A percentile compares a stretch with the other conserved stretches of the same genome.
Conservation (phyloP, 2,329 filamentous ascomycete genomes). For the Cylindrodendrum hubeiense region DNA sequence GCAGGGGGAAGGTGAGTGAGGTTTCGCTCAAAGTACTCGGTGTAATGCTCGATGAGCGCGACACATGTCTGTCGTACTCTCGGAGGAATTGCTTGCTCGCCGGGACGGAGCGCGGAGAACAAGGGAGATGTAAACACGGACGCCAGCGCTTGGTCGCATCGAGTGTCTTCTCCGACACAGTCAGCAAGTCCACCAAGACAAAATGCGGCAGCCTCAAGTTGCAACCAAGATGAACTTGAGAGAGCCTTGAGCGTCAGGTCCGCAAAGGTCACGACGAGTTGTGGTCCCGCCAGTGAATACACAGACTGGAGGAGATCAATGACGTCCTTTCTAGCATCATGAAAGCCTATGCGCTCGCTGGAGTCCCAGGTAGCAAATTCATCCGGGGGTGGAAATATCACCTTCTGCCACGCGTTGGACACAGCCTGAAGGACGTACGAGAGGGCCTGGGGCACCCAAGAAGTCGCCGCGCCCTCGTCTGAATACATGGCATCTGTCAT, state of each 20-base stretch:
- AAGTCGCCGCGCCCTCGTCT: slow-evolving; percentile 57
- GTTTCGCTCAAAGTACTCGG: slow-evolving; percentile 81
- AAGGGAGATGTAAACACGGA: slow-evolving; percentile 73
- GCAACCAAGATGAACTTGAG: slow-evolving; percentile 63
- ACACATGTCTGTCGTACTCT: slow-evolving; percentile 77
- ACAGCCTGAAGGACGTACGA: slow-evolving; percentile 73
- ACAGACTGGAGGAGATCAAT: slow-evolving; percentile 80
- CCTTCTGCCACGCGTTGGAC: slow-evolving; percentile 76
- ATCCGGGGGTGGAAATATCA: slow-evolving; percentile 72
- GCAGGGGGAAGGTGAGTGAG: slow-evolving; percentile 75
- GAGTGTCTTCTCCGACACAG: slow-evolving; percentile 68
- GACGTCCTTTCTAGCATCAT: slow-evolving; percentile 82
- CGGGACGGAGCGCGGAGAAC: slow-evolving; percentile 65
- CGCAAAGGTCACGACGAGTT: slow-evolving; percentile 69
- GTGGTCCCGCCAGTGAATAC: slow-evolving; percentile 70
- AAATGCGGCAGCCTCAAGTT: slow-evolving; percentile 71
- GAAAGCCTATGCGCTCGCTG: slow-evolving; percentile 75
- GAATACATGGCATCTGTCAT: slow-evolving; percentile 70
- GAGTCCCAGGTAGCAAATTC: slow-evolving; percentile 76
- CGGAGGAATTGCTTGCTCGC: slow-evolving; percentile 66
- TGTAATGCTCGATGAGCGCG: slow-evolving; percentile 77
- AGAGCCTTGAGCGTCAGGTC: slow-evolving; percentile 66
- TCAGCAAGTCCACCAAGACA: slow-evolving; percentile 78
- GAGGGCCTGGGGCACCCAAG: slow-evolving; percentile 71
- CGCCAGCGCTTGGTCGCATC: slow-evolving; percentile 69